Conservation (phyloP, 2,329 filamentous ascomycete genomes). For the Trichothecium sympodiale region DNA sequence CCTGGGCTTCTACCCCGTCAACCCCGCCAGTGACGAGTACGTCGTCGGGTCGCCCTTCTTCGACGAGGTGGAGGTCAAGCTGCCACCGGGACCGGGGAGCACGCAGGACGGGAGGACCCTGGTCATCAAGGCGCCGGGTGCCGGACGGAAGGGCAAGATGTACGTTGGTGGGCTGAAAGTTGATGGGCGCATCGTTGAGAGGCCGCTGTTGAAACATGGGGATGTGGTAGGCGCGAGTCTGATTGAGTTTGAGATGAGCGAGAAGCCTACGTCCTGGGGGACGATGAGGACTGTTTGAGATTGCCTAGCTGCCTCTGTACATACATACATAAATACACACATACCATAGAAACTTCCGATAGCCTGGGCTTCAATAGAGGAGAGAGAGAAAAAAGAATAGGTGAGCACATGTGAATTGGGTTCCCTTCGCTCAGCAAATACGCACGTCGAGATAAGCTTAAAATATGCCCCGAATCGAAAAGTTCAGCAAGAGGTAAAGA, state of each 20-base stretch:
- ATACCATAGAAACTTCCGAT: no score
- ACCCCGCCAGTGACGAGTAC: slow-evolving; percentile 32
- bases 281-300: slow-evolving; percentile 6
- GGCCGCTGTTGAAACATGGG: slow-evolving; percentile 25
- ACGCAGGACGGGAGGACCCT: slow-evolving; percentile 12
- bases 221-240: slow-evolving; percentile 25
- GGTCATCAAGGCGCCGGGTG: slow-evolving; percentile 28
- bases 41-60: slow-evolving; percentile 33
- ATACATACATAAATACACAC: no score
- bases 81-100: slow-evolving; percentile 17
- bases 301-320: background rate
- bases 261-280: slow-evolving; percentile 17
- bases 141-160: slow-evolving; percentile 19
- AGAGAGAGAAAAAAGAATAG: no score
- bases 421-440: no score
- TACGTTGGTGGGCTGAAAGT: slow-evolving; percentile 29
- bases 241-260: slow-evolving; percentile 34
- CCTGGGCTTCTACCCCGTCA: slow-evolving; percentile 34
- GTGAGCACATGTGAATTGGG: no score
- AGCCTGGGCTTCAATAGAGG: no score
- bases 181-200: slow-evolving; percentile 22
- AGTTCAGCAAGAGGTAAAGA: no score
- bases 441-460: no score
- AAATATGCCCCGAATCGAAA: no score
- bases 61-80: slow-evolving; percentile 26